Evolutionary conservation across 768 basidiomycete species (phyloP), one percentile per base, ranked within the genome.

Genomic region (Agrocybe chaxingu): DNA sequence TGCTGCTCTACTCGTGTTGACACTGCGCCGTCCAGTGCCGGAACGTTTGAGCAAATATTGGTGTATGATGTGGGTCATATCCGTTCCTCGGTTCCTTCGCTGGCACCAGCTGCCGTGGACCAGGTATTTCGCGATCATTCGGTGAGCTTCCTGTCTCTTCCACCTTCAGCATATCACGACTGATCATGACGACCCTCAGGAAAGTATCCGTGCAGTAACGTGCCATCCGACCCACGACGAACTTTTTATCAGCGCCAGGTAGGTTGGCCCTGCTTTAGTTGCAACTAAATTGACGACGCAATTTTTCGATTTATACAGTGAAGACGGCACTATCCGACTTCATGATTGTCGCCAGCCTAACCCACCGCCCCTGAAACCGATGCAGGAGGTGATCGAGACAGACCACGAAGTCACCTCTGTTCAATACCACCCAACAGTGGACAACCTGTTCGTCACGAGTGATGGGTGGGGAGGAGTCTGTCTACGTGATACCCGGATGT

Each of bases 401-500:
- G 56, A 61, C 9, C 57, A 74, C 40, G 84, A 87, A 58, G 79
- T 86, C 47, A 85, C 84, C 0, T 78, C 80, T 36, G 78, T 85
- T 4, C 76, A 82, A 56, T 83, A 77, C 47, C 87, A 92, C 60
- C 89, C 89, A 9, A 60, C 54, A 30, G 80, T 85, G 72, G 80
- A 85, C 34, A 74, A 89, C 56, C 61, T 89, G 42, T 90, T 92
- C 54, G 77, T 76, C 4, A 86, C 84, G 3, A 79, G 82, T 49
- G 85, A 89, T 54, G 68, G 61, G 8, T 65, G 59, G 11, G 87
- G 89, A 3, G 65, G 67, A 18, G 82, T 89, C 3, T 81, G 76
- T 56, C 77, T 92, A 50, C 79, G 86, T 11, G 89, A 92, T 63
- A 67, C 70, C 11, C 74, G 89, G 9, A 89, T 89, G 85, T 79